Percentiles rank a stretch among this genome's conserved stretches.
Evolutionary conservation across 805 yeast species (phyloP).

Genomic region (Pichia deserticola): DNA sequence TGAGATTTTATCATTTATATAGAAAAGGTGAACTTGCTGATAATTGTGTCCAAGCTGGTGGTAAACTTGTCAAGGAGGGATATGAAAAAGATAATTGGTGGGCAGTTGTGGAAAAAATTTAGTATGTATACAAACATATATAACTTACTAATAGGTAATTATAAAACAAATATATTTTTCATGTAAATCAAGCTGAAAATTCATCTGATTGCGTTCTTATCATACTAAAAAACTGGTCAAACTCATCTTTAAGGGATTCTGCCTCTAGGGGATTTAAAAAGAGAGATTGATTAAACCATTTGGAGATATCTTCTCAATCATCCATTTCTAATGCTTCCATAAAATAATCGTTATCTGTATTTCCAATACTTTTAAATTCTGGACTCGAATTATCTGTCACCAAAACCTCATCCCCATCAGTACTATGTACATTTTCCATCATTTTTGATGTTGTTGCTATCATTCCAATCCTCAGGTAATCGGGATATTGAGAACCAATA

Average conservation of each 20-base stretch:
- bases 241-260: neutral
- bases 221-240: neutral
- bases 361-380: neutral
- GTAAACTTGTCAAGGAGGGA: slow-evolving; percentile 57
- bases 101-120: slow-evolving; percentile 39
- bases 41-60: slow-evolving; percentile 69
- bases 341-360: neutral
- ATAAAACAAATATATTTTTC: too few relatives aligned
- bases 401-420: neutral
- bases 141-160: too few relatives aligned
- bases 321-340: neutral
- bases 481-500: neutral
- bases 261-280: neutral
- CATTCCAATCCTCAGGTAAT: neutral
- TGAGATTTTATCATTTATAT: slow-evolving; percentile 86
- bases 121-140: too few relatives aligned
- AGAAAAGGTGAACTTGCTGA: slow-evolving; percentile 72
- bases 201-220: neutral
- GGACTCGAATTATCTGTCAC: neutral
- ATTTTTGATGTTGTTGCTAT: neutral
- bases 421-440: neutral
- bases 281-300: neutral
- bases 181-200: too few relatives aligned
- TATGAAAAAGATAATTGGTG: slow-evolving; percentile 97
- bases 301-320: neutral